phyloP scores from a whole-genome alignment of 768 basidiomycete genomes.

The Mycena maculata region DNA sequence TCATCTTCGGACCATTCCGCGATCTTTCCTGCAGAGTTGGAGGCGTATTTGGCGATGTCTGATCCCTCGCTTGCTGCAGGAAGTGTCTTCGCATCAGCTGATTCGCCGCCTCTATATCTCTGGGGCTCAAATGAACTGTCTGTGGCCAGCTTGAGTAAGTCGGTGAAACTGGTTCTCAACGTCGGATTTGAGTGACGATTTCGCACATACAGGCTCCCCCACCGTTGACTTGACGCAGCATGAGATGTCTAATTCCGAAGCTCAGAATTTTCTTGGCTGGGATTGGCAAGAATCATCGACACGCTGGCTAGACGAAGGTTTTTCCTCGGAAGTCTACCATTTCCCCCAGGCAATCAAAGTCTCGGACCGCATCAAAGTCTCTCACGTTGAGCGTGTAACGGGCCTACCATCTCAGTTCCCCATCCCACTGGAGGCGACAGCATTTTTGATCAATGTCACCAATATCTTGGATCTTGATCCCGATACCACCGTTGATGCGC shows the following conservation, averaged over 20 bases:
- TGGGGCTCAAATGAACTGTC: constrained; percentile 14
- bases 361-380: constrained; percentile 5
- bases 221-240: constrained; percentile 2
- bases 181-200: constrained; percentile 2
- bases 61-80: constrained; percentile 6
- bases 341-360: constrained; percentile 5
- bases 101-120: constrained; percentile 13
- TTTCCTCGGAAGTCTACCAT: constrained; percentile 15
- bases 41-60: neutral
- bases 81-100: neutral
- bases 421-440: constrained; percentile 2
- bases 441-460: constrained; percentile 16
- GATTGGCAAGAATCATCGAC: constrained; percentile 2
- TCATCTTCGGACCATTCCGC: neutral
- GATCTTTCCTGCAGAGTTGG: neutral
- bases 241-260: constrained; percentile 12
- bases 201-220: constrained; percentile 1
- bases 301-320: constrained; percentile 18
- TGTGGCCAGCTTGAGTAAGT: constrained; percentile 5
- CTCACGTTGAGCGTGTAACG: constrained; percentile 16
- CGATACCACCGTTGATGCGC: constrained; percentile 13
- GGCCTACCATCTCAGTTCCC: too few species aligned
- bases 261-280: constrained; percentile 12
- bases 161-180: constrained; percentile 1
- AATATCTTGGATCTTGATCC: constrained; percentile 12